phyloP scores from a whole-genome alignment of 1,139 yeast genomes.

The Saccharomycopsis hybrid region DNA sequence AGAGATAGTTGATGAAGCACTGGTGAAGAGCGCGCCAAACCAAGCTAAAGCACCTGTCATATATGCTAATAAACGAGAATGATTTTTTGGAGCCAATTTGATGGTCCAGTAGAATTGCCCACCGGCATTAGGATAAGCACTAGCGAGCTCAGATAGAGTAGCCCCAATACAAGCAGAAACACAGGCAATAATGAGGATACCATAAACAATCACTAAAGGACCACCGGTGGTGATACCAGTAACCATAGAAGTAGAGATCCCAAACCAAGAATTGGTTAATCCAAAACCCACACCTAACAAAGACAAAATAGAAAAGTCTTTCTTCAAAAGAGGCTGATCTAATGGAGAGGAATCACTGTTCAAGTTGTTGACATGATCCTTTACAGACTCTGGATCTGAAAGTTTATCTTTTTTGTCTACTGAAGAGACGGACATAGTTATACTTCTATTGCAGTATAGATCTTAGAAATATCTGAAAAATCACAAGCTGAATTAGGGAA shows the following conservation, averaged over 20 bases:
- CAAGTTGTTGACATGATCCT: conserved; percentile 6
- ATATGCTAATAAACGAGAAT: conserved; percentile 47
- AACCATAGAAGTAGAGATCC: conserved; percentile 57
- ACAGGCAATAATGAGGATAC: conserved; percentile 55
- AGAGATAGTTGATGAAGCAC: conserved; percentile 53
- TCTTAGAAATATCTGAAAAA: no score
- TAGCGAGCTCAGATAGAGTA: conserved; percentile 47
- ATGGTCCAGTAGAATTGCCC: conserved; percentile 63
- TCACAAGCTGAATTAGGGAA: not conserved
- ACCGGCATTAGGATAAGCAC: conserved; percentile 60
- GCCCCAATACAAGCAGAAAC: conserved; percentile 47
- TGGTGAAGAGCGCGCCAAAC: conserved; percentile 56
- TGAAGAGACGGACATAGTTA: no score
- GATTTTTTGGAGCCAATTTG: conserved; percentile 45
- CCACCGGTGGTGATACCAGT: conserved; percentile 65
- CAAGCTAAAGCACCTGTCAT: conserved; percentile 54
- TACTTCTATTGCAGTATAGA: no score
- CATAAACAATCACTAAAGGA: conserved; percentile 60
- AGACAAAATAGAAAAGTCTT: conserved; percentile 41
- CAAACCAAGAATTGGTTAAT: conserved; percentile 65
- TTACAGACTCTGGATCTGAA: conserved; percentile 10
- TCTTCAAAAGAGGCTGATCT: conserved; percentile 26
- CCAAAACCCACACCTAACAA: conserved; percentile 63
- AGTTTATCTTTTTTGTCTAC: not conserved
- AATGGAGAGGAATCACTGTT: conserved; percentile 1